Percentiles rank a stretch among this genome's conserved stretches.
Conservation (phyloP, 768 basidiomycete genomes). For the Lentinus tigrinus region DNA sequence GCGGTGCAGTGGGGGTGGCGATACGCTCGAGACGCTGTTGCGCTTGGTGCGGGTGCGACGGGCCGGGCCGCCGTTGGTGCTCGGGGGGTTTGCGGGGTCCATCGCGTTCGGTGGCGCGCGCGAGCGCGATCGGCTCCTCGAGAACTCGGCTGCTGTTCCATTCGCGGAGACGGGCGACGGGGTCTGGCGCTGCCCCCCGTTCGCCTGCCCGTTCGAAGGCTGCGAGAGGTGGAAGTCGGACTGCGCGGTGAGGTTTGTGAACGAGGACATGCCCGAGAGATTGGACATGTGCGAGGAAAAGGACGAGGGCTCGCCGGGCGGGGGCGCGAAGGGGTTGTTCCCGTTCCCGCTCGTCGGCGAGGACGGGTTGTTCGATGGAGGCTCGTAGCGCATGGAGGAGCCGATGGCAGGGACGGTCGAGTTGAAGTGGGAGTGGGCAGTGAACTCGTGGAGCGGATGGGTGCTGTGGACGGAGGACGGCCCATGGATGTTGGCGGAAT, state of each 20-base stretch:
- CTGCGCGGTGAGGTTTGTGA: constrained; percentile 51
- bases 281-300: constrained; percentile 29
- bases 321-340: constrained; percentile 28
- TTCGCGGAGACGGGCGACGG: constrained; percentile 22
- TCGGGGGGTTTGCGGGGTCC: constrained; percentile 25
- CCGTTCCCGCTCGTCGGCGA: constrained; percentile 25
- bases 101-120: constrained; percentile 36
- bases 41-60: constrained; percentile 48
- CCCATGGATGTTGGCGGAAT: constrained; percentile 21
- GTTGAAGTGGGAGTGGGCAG: constrained; percentile 34
- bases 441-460: constrained; percentile 29
- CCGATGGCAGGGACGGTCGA: constrained; percentile 34
- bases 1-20: constrained; percentile 43
- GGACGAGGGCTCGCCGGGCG: constrained; percentile 20
- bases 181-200: constrained; percentile 19
- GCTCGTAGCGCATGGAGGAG: constrained; percentile 35
- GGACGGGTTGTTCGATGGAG: constrained; percentile 24
- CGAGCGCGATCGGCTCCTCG: constrained; percentile 44
- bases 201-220: constrained; percentile 7
- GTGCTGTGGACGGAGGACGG: constrained; percentile 13
- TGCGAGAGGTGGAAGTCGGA: constrained; percentile 41
- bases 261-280: constrained; percentile 28
- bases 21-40: constrained; percentile 57
- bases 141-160: constrained; percentile 19
- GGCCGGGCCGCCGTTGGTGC: constrained; percentile 39